phyloP scores from a whole-genome alignment of 2,329 filamentous ascomycete species.

The Domatiomyces catenatus region DNA sequence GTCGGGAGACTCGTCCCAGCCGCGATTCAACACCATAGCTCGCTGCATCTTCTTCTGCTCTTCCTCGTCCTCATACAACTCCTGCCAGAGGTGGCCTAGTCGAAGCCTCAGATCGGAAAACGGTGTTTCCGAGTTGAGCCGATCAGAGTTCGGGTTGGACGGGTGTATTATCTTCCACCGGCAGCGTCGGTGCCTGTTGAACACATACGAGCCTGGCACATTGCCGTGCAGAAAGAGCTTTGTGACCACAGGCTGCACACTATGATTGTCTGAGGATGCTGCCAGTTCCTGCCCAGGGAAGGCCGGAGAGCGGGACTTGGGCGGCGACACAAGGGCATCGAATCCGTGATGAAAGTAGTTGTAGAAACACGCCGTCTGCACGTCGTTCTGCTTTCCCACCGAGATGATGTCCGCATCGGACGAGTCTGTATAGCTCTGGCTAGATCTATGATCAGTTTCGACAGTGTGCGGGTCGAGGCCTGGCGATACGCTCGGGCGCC shows the following conservation, averaged over 20 bases:
- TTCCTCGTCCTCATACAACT: constrained; percentile 42
- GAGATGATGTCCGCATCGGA: constrained; percentile 44
- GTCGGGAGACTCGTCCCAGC: constrained; percentile 61
- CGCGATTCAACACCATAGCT: constrained; percentile 74
- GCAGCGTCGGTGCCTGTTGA: constrained; percentile 82
- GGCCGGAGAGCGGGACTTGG: constrained; percentile 17
- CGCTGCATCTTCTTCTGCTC: constrained; percentile 40
- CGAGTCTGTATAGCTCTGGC: constrained; percentile 54
- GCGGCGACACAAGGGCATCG: constrained; percentile 77
- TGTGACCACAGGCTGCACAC: constrained; percentile 56
- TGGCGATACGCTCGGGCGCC: constrained; percentile 20
- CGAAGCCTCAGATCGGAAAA: constrained; percentile 58
- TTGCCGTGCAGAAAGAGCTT: constrained; percentile 93
- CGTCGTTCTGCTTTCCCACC: constrained; percentile 45
- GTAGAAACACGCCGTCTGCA: constrained; percentile 55
- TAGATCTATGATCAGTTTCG: constrained; percentile 62
- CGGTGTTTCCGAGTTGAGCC: constrained; percentile 58
- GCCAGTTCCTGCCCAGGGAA: neutral
- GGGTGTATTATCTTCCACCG: constrained; percentile 59
- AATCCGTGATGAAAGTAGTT: constrained; percentile 97
- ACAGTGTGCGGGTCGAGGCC: constrained; percentile 31
- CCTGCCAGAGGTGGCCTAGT: constrained; percentile 56
- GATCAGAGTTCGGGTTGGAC: constrained; percentile 25
- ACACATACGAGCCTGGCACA: constrained; percentile 86
- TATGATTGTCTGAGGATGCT: constrained; percentile 2